phyloP scores from a whole-genome alignment of 192 early-diverging fungal species.

The Gigaspora rosea region DNA sequence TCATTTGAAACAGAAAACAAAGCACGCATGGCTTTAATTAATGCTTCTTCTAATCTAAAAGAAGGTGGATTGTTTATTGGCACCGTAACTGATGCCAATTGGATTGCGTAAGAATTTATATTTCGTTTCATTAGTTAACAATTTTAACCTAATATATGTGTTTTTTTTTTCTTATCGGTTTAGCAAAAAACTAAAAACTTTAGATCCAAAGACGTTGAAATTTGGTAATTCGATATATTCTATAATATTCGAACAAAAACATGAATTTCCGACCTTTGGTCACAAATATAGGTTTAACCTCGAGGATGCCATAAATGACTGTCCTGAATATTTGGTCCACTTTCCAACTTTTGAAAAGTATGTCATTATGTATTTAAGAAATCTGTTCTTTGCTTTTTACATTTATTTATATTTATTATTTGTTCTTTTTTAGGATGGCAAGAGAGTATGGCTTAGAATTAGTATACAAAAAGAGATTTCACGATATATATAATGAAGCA shows the following conservation, averaged over 20 bases:
- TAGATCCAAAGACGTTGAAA: constrained; percentile 41
- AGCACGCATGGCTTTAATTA: constrained; percentile 78
- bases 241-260: constrained; percentile 79
- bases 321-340: constrained; percentile 93
- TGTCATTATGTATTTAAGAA: not conserved
- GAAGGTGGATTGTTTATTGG: constrained; percentile 85
- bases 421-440: constrained; percentile 64
- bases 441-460: constrained; percentile 79
- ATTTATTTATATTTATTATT: not conserved
- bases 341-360: constrained; percentile 79
- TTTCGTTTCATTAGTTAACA: not conserved
- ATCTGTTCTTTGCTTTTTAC: not conserved
- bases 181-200: constrained; percentile 57
- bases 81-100: constrained; percentile 91
- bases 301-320: constrained; percentile 93
- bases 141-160: not conserved
- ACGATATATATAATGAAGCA: constrained; percentile 75
- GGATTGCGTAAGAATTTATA: constrained; percentile 71
- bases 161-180: not conserved
- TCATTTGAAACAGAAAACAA: constrained; percentile 85
- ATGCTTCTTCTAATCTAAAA: constrained; percentile 69
- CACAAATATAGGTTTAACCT: constrained; percentile 89
- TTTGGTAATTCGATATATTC: constrained; percentile 91
- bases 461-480: constrained; percentile 76
- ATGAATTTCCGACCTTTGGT: constrained; percentile 69